Base-by-base conservation (phyloP, 495 filamentous ascomycete genomes). In the Penicillium roqueforti region DNA sequence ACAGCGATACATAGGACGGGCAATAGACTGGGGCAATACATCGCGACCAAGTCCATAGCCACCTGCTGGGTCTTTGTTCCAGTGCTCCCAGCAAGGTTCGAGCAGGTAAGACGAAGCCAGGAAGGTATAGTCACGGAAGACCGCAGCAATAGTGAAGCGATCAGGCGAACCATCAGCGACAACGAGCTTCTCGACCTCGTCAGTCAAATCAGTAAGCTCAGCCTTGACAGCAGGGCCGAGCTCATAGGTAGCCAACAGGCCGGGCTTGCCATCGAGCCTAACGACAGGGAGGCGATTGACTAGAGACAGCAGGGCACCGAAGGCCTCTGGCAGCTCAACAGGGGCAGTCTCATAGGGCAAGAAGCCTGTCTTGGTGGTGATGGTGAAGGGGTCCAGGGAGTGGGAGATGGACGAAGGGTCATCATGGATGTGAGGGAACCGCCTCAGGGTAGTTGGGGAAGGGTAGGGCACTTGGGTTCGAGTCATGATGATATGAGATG, bases 101-200 rank as follows among this genome's bases (percentile, higher is more conserved):
- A 96, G 80, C 14, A 96, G 75, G 65, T 93, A 95, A 0, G 91
- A 86, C 13, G 87, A 92, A 1, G 90, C 88, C 3, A 96, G 72
- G 74, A 95, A 96, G 23, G 87, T 86, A 66, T 96, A 96, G 73
- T 96, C 91, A 22, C 91, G 76, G 69, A 95, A 95, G 49, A 92
- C 71, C 25, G 89, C 91, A 64, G 88, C 89, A 76, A 92, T 78
- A 26, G 87, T 74, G 16, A 84, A 85, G 18, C 91, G 76, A 68
- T 96, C 84, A 46, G 76, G 69, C 34, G 74, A 72, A 2, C 72
- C 72, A 57, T 75, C 71, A 19, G 62, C 42, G 14, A 71, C 59
- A 20, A 69, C 58, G 56, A 91, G 84, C 65, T 85, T 85, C 57
- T 89, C 83, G 44, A 95, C 76, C 54, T 79, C 76, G 4, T 75